Conservation (phyloP, 1,139 yeast genomes). For the Geotrichum cucujoidarum region DNA sequence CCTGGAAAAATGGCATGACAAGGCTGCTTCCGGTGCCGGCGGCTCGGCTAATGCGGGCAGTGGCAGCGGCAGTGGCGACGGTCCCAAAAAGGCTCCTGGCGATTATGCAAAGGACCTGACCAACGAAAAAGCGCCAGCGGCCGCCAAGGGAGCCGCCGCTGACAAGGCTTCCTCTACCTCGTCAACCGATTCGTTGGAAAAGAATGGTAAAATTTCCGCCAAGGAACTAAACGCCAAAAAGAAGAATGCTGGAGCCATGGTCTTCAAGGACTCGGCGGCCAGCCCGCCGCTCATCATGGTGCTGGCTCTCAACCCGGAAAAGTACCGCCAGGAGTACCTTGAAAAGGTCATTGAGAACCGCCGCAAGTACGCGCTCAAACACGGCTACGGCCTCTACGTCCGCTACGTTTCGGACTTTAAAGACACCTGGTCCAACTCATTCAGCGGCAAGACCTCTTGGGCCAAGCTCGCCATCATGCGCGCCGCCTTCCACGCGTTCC, state of each 20-base stretch:
- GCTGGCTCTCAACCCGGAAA: constrained; percentile 70
- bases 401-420: constrained; percentile 72
- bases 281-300: constrained; percentile 48
- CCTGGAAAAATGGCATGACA: constrained; percentile 5
- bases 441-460: constrained; percentile 45
- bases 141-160: constrained; percentile 8
- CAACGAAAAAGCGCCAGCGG: constrained; percentile 13
- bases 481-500: constrained; percentile 88
- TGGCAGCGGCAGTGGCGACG: constrained; percentile 6
- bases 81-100: constrained; percentile 15
- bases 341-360: constrained; percentile 71
- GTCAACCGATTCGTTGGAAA: neutral
- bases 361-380: constrained; percentile 72
- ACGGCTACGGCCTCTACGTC: constrained; percentile 70
- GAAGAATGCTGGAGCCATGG: constrained; percentile 1
- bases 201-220: neutral
- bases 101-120: constrained; percentile 12
- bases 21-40: neutral
- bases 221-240: neutral
- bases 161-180: neutral
- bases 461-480: constrained; percentile 54
- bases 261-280: constrained; percentile 2
- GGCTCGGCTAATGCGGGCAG: neutral
- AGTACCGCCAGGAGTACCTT: constrained; percentile 55
- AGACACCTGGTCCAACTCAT: constrained; percentile 20